Conservation (phyloP, 1,139 yeast genomes). For the Sugiyamaella grinbergsii region DNA sequence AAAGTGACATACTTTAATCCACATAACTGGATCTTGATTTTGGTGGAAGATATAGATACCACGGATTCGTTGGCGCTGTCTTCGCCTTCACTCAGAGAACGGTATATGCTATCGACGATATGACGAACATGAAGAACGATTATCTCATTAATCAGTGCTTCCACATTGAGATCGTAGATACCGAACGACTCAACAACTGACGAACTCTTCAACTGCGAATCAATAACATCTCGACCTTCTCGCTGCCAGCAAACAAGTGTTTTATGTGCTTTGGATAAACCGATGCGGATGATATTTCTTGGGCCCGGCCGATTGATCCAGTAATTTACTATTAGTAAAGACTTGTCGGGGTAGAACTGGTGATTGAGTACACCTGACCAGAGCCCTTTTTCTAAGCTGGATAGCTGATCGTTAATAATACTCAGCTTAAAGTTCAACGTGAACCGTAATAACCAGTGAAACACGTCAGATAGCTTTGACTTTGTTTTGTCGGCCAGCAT, state of each 20-base stretch:
- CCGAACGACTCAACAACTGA: conserved; percentile 33
- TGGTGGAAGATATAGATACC: conserved; percentile 25
- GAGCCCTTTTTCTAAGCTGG: conserved; percentile 54
- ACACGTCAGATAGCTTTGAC: conserved; percentile 53
- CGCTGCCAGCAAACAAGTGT: conserved; percentile 64
- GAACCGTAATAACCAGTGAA: conserved; percentile 69
- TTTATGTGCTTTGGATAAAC: conserved; percentile 56
- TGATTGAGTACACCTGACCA: conserved; percentile 74
- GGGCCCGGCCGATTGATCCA: conserved; percentile 55
- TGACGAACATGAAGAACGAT: conserved; percentile 37
- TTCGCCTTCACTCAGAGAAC: conserved; percentile 23
- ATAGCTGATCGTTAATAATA: conserved; percentile 65
- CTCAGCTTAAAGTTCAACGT: conserved; percentile 74
- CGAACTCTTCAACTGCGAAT: conserved; percentile 10
- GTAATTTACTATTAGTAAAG: conserved; percentile 64
- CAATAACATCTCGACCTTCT: conserved; percentile 50
- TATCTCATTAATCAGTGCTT: conserved; percentile 35
- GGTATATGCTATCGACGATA: conserved; percentile 34
- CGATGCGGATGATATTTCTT: conserved; percentile 64
- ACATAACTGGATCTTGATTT: conserved; percentile 22
- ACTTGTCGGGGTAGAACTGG: conserved; percentile 63
- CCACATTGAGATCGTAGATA: conserved; percentile 35
- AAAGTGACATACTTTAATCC: conserved; percentile 30
- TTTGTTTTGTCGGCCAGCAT: conserved; percentile 53
- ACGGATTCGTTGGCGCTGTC: conserved; percentile 14